A percentile compares a stretch with the other conserved stretches of the same genome.
Evolutionary conservation across 2,329 filamentous ascomycete species (phyloP).

Genomic region (Periglandula ipomoeae): DNA sequence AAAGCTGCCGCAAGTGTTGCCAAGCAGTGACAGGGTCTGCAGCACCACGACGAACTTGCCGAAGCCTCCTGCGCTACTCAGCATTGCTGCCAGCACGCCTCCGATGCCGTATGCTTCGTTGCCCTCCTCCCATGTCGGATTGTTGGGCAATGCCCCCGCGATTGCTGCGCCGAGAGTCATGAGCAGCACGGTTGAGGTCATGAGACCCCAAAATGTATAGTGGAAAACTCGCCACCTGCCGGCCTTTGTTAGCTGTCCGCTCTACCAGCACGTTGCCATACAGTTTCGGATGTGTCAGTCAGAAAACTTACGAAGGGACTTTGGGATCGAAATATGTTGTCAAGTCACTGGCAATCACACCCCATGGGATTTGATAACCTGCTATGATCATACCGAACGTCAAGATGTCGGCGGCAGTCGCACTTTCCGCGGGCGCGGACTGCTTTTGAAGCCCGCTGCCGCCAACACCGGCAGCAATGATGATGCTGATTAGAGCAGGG

Average conservation of each 20-base stretch:
- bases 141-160: slow-evolving; percentile 46
- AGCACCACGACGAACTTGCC: slow-evolving; percentile 54
- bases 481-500: slow-evolving; percentile 43
- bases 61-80: slow-evolving; percentile 47
- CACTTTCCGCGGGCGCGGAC: slow-evolving; percentile 26
- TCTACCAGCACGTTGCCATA: no score
- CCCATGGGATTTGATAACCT: slow-evolving; percentile 55
- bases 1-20: slow-evolving; percentile 49
- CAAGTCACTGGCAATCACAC: slow-evolving; percentile 48
- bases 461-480: slow-evolving; percentile 46
- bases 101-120: slow-evolving; percentile 46
- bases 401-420: slow-evolving; percentile 38
- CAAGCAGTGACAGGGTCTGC: slow-evolving; percentile 46
- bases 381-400: slow-evolving; percentile 53
- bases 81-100: slow-evolving; percentile 51
- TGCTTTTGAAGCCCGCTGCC: slow-evolving; percentile 41
- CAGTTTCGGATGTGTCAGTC: no score
- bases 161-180: slow-evolving; percentile 59
- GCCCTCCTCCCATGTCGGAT: slow-evolving; percentile 42
- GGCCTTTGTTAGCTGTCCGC: slow-evolving; percentile 6
- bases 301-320: slow-evolving; percentile 35
- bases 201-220: slow-evolving; percentile 48
- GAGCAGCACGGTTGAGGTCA: slow-evolving; percentile 45
- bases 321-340: slow-evolving; percentile 51
- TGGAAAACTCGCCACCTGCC: slow-evolving; percentile 35